Percentiles rank a stretch among this genome's conserved stretches.
These are phyloP conservation scores for Geotrichum klebahnii DNA, from an alignment of 1,139 yeast genomes.

Conservation along the genomic window DNA sequence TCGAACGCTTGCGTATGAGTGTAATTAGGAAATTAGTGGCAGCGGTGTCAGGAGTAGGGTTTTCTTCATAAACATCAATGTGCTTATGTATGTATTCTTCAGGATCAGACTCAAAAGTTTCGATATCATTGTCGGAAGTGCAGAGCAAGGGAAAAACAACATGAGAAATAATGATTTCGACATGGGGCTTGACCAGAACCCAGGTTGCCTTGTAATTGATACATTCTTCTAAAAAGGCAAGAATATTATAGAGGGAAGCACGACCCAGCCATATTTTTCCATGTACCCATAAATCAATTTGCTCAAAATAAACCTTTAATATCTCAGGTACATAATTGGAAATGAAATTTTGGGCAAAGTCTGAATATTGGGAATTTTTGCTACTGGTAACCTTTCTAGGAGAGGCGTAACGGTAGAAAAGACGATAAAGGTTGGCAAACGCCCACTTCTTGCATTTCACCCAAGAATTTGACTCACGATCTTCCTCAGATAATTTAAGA, in stretches of 20 bases:
- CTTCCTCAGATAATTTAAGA: constrained; percentile 46
- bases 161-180: constrained; percentile 60
- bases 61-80: constrained; percentile 69
- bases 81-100: constrained; percentile 81
- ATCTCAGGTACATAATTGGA: constrained; percentile 68
- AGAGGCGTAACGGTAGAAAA: constrained; percentile 72
- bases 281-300: constrained; percentile 70
- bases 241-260: constrained; percentile 60
- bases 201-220: constrained; percentile 66
- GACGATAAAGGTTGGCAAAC: constrained; percentile 67
- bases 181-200: constrained; percentile 66
- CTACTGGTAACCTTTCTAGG: constrained; percentile 29
- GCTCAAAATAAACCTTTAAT: constrained; percentile 56
- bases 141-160: constrained; percentile 75
- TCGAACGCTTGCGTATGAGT: constrained; percentile 61
- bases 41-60: constrained; percentile 74
- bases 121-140: constrained; percentile 66
- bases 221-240: constrained; percentile 68
- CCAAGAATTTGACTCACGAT: constrained; percentile 52
- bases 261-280: constrained; percentile 65
- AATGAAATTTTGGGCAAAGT: constrained; percentile 37
- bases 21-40: constrained; percentile 73
- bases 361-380: constrained; percentile 33
- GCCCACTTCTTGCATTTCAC: constrained; percentile 89
- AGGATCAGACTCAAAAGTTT: constrained; percentile 82